A percentile compares a stretch with the other conserved stretches of the same genome.
phyloP scores from a whole-genome alignment of 2,329 filamentous ascomycete genomes.

The Pezicula carpinea region DNA sequence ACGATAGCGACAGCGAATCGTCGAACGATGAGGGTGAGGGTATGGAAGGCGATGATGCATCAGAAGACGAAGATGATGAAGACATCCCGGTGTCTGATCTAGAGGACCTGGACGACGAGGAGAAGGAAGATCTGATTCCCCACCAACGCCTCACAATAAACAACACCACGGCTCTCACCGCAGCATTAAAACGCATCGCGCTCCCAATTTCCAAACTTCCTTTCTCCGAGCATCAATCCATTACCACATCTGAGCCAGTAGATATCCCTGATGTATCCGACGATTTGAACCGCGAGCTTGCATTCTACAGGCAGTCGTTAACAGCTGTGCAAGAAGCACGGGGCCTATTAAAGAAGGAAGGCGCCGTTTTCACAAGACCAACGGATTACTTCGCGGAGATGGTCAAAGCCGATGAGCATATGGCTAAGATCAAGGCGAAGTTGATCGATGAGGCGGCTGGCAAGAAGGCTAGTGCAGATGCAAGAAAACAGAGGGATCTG shows the following conservation, averaged over 20 bases:
- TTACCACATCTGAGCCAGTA: slow-evolving; percentile 64
- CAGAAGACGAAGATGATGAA: slow-evolving; percentile 73
- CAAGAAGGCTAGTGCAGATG: slow-evolving; percentile 90
- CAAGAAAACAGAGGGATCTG: slow-evolving; percentile 84
- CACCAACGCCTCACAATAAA: slow-evolving; percentile 96
- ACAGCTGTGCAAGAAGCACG: slow-evolving; percentile 73
- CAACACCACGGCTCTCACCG: slow-evolving; percentile 82
- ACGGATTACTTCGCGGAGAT: slow-evolving; percentile 98
- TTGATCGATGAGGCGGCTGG: slow-evolving; percentile 84
- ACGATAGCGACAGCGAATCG: slow-evolving; percentile 57
- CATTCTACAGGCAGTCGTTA: slow-evolving; percentile 87
- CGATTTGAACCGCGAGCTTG: slow-evolving; percentile 85
- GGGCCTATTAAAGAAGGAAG: slow-evolving; percentile 72
- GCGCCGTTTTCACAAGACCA: slow-evolving; percentile 80
- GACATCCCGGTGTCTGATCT: slow-evolving; percentile 88
- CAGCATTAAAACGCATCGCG: slow-evolving; percentile 74
- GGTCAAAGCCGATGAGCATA: slow-evolving; percentile 97
- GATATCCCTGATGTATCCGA: slow-evolving; percentile 81
- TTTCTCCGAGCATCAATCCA: slow-evolving; percentile 78
- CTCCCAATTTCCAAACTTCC: slow-evolving; percentile 64
- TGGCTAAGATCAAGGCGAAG: slow-evolving; percentile 94
- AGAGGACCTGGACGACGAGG: slow-evolving; percentile 70
- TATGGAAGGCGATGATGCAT: slow-evolving; percentile 47
- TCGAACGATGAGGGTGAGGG: slow-evolving; percentile 39
- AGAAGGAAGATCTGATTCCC: slow-evolving; percentile 80